Base-by-base conservation (phyloP, 169 alveolate genomes). In the Plasmodium chabaudi region DNA sequence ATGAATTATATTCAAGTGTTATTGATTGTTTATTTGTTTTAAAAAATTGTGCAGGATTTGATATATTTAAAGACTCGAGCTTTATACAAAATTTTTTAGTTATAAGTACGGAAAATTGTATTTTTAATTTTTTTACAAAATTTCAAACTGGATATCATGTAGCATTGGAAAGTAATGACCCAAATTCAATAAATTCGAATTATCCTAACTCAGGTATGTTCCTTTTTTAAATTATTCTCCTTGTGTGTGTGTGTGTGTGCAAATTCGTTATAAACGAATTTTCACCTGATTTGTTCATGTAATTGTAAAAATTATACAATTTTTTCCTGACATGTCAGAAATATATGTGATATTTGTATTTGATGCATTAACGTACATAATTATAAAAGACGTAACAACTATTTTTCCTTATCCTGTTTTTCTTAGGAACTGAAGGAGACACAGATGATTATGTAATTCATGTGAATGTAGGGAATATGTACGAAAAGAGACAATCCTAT, bases 1-100 rank as follows among this genome's bases (percentile, higher is more conserved):
- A 70, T n/a, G 87, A 86, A 9, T 25, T 86, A 39, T 15, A 64
- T 51, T n/a, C 69, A 15, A 70, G 15, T 72, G 77, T 68, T 19
- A 86, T 86, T 19, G 91, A 70, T 61, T 60, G 75, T 13, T 59
- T 86, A n/a, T 69, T 86, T n/a, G 74, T 71, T 69, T 61, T 86
- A 49, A 86, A 15, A 55, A 86, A 86, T 46, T 86, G 91, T 39
- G 87, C 87, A n/a, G 9, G 25, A 34, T 42, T 69, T 0, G 87
- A 86, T 39, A 55, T 86, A n/a, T 69, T 72, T 12, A 21, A 86
- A 21, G 87, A 70, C 13, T 69, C 71, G 2, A 9, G 25, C 2
- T 42, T 70, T 19, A 44, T 86, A n/a, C 59, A 63, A 47, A 69
- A 56, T 25, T 86, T 86, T 49, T 15, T 86, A 59, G 74, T 86